phyloP scores from a whole-genome alignment of 208 protist genomes.

The Angomonas deanei region DNA sequence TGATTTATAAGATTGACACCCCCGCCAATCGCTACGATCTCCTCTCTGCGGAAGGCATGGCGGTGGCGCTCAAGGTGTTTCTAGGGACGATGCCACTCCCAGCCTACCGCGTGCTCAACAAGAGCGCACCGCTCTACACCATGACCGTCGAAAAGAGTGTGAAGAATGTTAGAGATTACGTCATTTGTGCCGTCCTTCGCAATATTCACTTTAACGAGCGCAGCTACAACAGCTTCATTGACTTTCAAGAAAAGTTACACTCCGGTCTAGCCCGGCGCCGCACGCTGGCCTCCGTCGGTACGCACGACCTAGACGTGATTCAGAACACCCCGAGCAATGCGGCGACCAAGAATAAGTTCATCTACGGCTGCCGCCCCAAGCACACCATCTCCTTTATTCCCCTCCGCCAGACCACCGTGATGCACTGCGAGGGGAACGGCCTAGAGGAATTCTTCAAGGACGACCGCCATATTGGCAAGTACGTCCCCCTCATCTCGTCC shows the following conservation, averaged over 20 bases:
- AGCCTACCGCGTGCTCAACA: constrained; percentile 56
- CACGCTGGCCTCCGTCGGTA: constrained; percentile 98
- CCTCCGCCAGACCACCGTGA: constrained; percentile 77
- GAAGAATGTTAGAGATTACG: constrained; percentile 90
- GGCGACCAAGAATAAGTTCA: constrained; percentile 75
- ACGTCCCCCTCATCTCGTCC: constrained; percentile 66
- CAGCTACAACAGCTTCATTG: constrained; percentile 97
- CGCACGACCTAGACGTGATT: constrained; percentile 99
- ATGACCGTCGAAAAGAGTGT: constrained; percentile 86
- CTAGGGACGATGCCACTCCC: constrained; percentile 59
- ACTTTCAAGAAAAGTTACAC: constrained; percentile 99
- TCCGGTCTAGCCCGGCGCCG: constrained; percentile 95
- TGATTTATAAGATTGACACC: constrained; percentile 98
- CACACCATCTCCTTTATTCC: constrained; percentile 93
- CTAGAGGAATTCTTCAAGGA: constrained; percentile 86
- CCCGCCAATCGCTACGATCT: constrained; percentile 98
- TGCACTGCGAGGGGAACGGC: constrained; percentile 77
- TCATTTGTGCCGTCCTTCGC: constrained; percentile 97
- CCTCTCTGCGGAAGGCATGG: constrained; percentile 94
- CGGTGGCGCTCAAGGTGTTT: constrained; percentile 88
- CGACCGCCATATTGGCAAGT: constrained; percentile 88
- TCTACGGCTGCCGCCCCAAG: constrained; percentile 73
- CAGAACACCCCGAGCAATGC: constrained; percentile 14
- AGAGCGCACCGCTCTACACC: constrained; percentile 53
- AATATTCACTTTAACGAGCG: constrained; percentile 93